Base-by-base conservation (phyloP, 2,329 filamentous ascomycete species). In the Talaromyces sp. region DNA sequence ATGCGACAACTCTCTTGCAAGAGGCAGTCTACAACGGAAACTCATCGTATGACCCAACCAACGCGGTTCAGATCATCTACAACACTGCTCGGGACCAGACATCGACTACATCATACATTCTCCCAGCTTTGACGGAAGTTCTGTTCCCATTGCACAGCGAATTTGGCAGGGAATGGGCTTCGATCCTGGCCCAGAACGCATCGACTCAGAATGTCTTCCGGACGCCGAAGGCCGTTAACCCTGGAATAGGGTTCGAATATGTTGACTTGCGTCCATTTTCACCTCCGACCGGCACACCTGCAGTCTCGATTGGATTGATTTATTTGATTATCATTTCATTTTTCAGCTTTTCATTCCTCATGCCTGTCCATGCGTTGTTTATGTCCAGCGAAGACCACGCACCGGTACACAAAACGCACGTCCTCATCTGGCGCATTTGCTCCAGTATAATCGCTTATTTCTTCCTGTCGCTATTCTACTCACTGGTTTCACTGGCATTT, bases 271-370 rank as follows among this genome's bases (percentile, higher is more conserved):
- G 84, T 2, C 84, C 84, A 0, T 87, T 87, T 66, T 71, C 67
- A 15, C 84, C 84, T 0, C 75, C 80, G 5, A 77, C 77, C 1
- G 73, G 78, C 0, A 82, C 80, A 1, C 85, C 84, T 0, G 78
- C 84, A 1, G 80, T 87, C 2, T 81, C 78, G 1, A 84, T 87
- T 55, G 84, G 84, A 0, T 70, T 87, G 28, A 87, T 88, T 63
- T 87, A 87, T 65, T 73, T 87, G 1, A 87, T 88, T 64, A 87
- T 88, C 64, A 77, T 87, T 40, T 82, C 83, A 0, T 87, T 87
- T 73, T 87, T 87, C 74, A 83, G 79, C 28, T 87, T 84, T 68
- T 77, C 80, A 0, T 87, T 87, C 72, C 84, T 87, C 64, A 73
- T 87, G 45, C 84, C 84, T 0, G 81, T 86, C 13, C 84, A 88